Percentiles rank a stretch among this genome's conserved stretches.
Evolutionary conservation across 2,329 filamentous ascomycete species (phyloP).

Genomic region (Coccinonectria pachysandricola): DNA sequence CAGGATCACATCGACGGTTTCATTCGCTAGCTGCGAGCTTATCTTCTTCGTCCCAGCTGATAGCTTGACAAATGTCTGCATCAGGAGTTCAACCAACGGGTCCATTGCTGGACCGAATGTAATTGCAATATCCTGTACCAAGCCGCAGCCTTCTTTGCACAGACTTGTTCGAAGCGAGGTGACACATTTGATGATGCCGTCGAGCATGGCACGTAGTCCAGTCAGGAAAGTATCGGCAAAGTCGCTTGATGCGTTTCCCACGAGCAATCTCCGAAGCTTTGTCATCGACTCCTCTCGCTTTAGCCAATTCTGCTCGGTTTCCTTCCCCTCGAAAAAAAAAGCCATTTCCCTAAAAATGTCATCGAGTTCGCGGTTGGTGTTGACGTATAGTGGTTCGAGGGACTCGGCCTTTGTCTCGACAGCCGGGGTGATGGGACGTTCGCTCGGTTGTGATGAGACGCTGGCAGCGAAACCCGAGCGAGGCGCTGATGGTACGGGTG

Average conservation of each 20-base stretch:
- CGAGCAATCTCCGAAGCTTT: conserved; percentile 67
- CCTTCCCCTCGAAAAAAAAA: conserved; percentile 72
- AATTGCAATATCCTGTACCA: conserved; percentile 76
- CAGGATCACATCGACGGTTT: conserved; percentile 71
- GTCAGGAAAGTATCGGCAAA: conserved; percentile 61
- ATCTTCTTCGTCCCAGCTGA: conserved; percentile 90
- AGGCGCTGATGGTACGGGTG: conserved; percentile 30
- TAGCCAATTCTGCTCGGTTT: conserved; percentile 86
- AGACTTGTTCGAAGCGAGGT: conserved; percentile 82
- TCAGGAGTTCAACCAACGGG: conserved; percentile 77
- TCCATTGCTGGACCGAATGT: conserved; percentile 71
- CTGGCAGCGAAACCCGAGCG: conserved; percentile 38
- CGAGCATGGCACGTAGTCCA: conserved; percentile 63
- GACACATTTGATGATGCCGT: conserved; percentile 79
- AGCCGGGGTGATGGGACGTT: conserved; percentile 50
- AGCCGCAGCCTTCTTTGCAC: conserved; percentile 72
- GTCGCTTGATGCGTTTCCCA: conserved; percentile 73
- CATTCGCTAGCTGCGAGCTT: conserved; percentile 70
- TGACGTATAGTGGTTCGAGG: conserved; percentile 74
- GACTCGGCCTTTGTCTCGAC: conserved; percentile 55
- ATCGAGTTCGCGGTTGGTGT: conserved; percentile 78
- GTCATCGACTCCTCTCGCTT: conserved; percentile 71
- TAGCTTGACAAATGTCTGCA: conserved; percentile 84
- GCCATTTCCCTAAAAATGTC: conserved; percentile 78
- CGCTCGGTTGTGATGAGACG: conserved; percentile 36